These are phyloP conservation scores for Plantago ovata DNA, from an alignment of 257 asterid species.

Conservation along the genomic window DNA sequence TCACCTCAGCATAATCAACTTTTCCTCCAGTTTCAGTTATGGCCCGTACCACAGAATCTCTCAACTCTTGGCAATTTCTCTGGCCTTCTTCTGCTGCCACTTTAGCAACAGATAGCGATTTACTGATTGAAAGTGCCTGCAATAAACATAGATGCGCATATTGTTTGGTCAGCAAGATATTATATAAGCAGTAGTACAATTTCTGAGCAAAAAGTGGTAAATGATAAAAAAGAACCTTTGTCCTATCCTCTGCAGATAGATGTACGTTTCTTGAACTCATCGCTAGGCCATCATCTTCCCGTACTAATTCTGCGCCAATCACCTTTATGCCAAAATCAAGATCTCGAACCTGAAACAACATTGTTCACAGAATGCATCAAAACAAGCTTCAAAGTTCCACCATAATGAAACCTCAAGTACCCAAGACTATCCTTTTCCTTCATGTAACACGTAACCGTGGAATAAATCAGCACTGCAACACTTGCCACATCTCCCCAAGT, in stretches of 20 bases:
- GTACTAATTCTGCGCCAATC: conserved; percentile 66
- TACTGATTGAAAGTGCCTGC: conserved; percentile 77
- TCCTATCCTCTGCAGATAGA: conserved; percentile 64
- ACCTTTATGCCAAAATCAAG: conserved; percentile 76
- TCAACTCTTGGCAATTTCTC: conserved; percentile 50
- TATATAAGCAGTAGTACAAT: neutral
- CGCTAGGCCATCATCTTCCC: conserved; percentile 90
- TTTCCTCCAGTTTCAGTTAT: conserved; percentile 70
- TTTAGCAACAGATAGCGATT: conserved; percentile 56
- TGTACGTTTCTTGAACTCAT: conserved; percentile 90
- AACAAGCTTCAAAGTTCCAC: neutral
- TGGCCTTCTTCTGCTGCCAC: conserved; percentile 53
- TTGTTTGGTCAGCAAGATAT: neutral
- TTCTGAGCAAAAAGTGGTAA: neutral
- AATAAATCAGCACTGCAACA: neutral
- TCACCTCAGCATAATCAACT: conserved; percentile 89
- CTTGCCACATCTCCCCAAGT: neutral
- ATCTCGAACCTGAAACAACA: conserved; percentile 71
- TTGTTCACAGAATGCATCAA: neutral
- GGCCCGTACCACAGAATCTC: conserved; percentile 36
- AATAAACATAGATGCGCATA: neutral
- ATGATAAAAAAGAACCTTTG: conserved; percentile 40
- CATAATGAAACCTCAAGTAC: neutral
- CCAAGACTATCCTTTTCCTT: neutral
- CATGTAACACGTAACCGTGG: neutral